Conservation (phyloP, 2,329 filamentous ascomycete genomes). For the Colletotrichum sidae region DNA sequence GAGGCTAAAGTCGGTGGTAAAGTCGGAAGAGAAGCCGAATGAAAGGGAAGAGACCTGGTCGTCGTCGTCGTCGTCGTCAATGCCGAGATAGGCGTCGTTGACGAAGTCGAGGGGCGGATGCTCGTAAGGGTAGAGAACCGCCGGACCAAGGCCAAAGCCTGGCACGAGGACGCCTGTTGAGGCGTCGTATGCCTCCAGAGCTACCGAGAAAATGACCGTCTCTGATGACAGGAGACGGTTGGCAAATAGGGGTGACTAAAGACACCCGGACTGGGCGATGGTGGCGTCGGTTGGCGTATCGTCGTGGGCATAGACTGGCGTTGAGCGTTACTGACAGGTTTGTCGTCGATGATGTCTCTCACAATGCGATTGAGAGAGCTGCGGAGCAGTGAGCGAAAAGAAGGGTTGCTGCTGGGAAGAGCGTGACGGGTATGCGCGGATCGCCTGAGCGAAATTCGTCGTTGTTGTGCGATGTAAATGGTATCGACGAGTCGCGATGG, state of each 20-base stretch:
- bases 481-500: too few relatives aligned
- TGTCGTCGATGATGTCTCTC: constrained; percentile 5
- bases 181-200: constrained; percentile 50
- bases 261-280: constrained; percentile 21
- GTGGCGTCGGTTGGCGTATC: background rate
- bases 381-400: constrained; percentile 6
- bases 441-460: background rate
- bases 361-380: constrained; percentile 7
- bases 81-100: constrained; percentile 23
- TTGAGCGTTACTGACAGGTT: background rate
- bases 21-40: constrained; percentile 40
- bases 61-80: constrained; percentile 22
- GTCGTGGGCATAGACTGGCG: constrained; percentile 26
- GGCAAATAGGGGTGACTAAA: constrained; percentile 4
- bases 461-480: background rate
- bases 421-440: background rate
- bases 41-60: constrained; percentile 40
- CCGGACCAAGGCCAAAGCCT: constrained; percentile 48
- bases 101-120: constrained; percentile 33
- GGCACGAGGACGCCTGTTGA: constrained; percentile 47
- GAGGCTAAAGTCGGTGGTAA: constrained; percentile 23
- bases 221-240: constrained; percentile 37
- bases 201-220: constrained; percentile 42
- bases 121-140: constrained; percentile 42
- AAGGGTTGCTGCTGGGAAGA: background rate